Conservation (phyloP, 2,329 filamentous ascomycete species). For the Alternaria novae-zelandiae region DNA sequence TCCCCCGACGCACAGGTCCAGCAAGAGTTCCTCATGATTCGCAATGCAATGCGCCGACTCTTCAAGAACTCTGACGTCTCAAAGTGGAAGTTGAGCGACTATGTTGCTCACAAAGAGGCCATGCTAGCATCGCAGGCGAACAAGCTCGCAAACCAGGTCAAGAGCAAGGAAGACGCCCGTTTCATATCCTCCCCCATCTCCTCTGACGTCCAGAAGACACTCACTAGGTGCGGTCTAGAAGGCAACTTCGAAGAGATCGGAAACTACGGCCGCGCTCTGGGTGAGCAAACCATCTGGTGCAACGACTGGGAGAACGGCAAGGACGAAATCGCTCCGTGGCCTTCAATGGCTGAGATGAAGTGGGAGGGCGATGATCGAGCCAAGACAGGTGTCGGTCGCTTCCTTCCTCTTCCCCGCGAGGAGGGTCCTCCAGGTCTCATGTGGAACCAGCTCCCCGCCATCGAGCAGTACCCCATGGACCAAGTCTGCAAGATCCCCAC, state of each 20-base stretch:
- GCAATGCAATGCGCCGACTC: constrained; percentile 44
- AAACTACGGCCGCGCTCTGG: constrained; percentile 43
- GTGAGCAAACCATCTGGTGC: constrained; percentile 51
- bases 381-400: constrained; percentile 52
- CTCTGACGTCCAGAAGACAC: constrained; percentile 12
- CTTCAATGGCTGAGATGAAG: constrained; percentile 50
- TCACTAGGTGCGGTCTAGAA: constrained; percentile 22
- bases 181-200: constrained; percentile 8
- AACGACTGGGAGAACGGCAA: constrained; percentile 39
- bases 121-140: constrained; percentile 26
- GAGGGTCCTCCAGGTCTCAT: constrained; percentile 47
- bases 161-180: constrained; percentile 18
- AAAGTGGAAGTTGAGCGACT: constrained; percentile 41
- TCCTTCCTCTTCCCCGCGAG: constrained; percentile 52
- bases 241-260: constrained; percentile 32
- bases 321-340: constrained; percentile 51
- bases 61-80: constrained; percentile 44
- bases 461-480: constrained; percentile 50
- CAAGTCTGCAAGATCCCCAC: constrained; percentile 45
- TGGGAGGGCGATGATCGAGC: constrained; percentile 58
- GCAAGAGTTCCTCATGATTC: constrained; percentile 39
- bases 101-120: constrained; percentile 40
- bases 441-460: constrained; percentile 50
- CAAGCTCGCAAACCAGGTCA: constrained; percentile 18
- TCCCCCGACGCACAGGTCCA: constrained; percentile 32